Conservation (phyloP, 345 rosid species). For the Reutealis trisperma region DNA sequence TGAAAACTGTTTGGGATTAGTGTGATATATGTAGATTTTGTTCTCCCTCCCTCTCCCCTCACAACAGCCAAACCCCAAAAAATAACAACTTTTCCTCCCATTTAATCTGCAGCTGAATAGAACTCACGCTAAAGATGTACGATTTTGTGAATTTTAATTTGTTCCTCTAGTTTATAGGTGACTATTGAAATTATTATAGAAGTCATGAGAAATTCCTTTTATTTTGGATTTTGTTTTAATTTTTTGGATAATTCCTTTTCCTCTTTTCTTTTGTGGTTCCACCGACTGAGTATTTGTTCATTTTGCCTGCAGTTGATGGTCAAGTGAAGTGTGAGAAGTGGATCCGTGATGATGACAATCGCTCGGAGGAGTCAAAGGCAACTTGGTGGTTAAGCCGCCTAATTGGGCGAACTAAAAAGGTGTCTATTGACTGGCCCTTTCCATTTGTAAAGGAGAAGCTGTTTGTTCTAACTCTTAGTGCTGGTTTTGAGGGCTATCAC, state of each 20-base stretch:
- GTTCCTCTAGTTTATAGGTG: not conserved
- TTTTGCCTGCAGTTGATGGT: slow-evolving; percentile 70
- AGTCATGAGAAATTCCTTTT: not conserved
- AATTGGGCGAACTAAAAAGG: slow-evolving; percentile 68
- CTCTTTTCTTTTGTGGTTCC: not conserved
- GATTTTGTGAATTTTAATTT: not conserved
- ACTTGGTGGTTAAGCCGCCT: slow-evolving; percentile 88
- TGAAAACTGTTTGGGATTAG: not conserved
- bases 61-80: not conserved
- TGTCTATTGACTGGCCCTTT: slow-evolving; percentile 83
- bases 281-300: slow-evolving; percentile 19
- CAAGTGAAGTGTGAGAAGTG: slow-evolving; percentile 93
- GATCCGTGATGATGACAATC: slow-evolving; percentile 75
- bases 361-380: slow-evolving; percentile 66
- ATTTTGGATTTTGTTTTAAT: not conserved
- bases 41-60: not conserved
- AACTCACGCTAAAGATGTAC: not conserved
- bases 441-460: slow-evolving; percentile 78
- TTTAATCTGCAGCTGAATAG: not conserved
- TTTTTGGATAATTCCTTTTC: not conserved
- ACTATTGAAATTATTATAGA: not conserved
- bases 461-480: slow-evolving; percentile 82
- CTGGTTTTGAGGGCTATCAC: slow-evolving; percentile 95
- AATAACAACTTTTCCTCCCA: not conserved
- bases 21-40: not conserved